Evolutionary conservation across 768 basidiomycete species (phyloP).

Genomic region (Trametes cingulata): DNA sequence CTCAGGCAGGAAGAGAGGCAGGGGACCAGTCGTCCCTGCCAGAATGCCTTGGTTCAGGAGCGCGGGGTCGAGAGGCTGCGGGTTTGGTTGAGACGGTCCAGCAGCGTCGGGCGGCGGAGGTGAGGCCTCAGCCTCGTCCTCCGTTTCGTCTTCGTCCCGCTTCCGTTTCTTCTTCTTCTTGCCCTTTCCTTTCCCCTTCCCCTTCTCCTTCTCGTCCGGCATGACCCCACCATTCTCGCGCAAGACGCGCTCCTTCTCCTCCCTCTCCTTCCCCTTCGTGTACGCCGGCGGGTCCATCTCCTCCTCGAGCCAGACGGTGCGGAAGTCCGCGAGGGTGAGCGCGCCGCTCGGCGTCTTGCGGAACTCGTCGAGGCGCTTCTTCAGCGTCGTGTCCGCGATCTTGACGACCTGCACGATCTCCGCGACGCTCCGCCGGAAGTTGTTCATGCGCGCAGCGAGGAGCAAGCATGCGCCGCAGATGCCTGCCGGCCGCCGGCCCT

Average conservation of each 20-base stretch:
- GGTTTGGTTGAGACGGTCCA: constrained; percentile 16
- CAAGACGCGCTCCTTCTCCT: constrained; percentile 52
- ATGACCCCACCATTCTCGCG: constrained; percentile 31
- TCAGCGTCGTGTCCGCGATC: constrained; percentile 93
- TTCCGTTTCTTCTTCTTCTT: constrained; percentile 38
- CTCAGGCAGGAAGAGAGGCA: constrained; percentile 37
- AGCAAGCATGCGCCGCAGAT: constrained; percentile 96
- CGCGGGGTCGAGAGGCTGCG: constrained; percentile 53
- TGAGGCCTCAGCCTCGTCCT: constrained; percentile 38
- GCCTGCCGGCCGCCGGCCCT: constrained; percentile 92
- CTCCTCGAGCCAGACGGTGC: constrained; percentile 88
- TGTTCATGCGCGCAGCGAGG: constrained; percentile 97
- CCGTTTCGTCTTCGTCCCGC: constrained; percentile 41
- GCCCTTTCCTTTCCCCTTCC: constrained; percentile 35
- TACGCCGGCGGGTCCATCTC: constrained; percentile 92
- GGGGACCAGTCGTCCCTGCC: constrained; percentile 46
- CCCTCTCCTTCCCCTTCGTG: constrained; percentile 71
- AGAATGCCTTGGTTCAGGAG: constrained; percentile 71
- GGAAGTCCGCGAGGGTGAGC: constrained; percentile 86
- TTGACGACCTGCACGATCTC: constrained; percentile 99
- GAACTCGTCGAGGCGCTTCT: constrained; percentile 94
- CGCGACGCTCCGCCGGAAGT: constrained; percentile 88
- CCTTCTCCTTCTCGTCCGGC: constrained; percentile 31
- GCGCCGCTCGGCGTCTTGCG: constrained; percentile 83
- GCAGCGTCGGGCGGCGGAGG: constrained; percentile 18